Conservation (phyloP, 148 eudicot species). For the Pouteria glomerata region DNA sequence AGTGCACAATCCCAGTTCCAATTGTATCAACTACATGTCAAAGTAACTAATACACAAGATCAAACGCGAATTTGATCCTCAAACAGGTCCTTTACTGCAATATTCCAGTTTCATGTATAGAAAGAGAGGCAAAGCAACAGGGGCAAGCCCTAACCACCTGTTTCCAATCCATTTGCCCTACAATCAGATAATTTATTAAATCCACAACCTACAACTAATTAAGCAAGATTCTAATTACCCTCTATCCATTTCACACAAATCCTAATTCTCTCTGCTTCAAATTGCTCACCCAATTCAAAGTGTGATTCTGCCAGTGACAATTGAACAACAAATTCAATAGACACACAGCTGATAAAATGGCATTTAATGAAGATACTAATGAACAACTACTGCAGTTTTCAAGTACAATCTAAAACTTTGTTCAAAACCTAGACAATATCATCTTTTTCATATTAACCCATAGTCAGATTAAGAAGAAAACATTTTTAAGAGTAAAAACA, state of each 20-base stretch:
- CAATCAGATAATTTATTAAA: background rate
- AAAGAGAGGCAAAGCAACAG: background rate
- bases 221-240: background rate
- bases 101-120: too few species aligned
- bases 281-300: background rate
- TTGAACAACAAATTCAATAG: background rate
- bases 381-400: background rate
- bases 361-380: background rate
- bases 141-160: background rate
- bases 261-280: background rate
- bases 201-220: background rate
- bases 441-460: background rate
- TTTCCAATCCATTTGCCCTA: background rate
- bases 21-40: background rate
- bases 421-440: background rate
- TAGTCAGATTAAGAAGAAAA: background rate
- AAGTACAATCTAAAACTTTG: too few species aligned
- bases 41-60: background rate
- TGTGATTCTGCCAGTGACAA: background rate
- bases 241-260: background rate
- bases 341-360: background rate
- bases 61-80: background rate
- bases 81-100: background rate
- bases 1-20: background rate
- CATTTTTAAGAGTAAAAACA: background rate